Evolutionary conservation across 805 yeast species (phyloP).

Genomic region (Kluyveromyces starmeri): DNA sequence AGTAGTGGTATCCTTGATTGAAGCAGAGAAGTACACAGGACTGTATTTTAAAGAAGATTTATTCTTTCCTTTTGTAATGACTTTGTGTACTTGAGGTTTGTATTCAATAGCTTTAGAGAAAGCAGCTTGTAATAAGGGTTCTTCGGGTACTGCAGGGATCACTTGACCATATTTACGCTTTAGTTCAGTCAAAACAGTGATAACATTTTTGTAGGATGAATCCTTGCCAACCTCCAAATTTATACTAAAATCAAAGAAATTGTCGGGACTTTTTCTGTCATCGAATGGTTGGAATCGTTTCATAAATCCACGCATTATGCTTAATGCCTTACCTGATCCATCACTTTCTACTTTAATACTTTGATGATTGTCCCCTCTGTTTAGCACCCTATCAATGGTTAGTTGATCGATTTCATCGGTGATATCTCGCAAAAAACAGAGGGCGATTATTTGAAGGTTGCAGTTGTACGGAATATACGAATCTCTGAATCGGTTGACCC

Average conservation of each 20-base stretch:
- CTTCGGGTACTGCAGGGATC: constrained; percentile 34
- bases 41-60: constrained; percentile 9
- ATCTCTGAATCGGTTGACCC: constrained; percentile 36
- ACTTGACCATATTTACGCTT: constrained; percentile 37
- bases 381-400: constrained; percentile 50
- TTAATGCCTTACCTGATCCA: constrained; percentile 41
- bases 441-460: constrained; percentile 51
- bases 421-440: constrained; percentile 51
- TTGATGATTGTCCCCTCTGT: constrained; percentile 84
- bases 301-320: constrained; percentile 68
- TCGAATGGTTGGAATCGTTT: constrained; percentile 57
- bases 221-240: constrained; percentile 39
- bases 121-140: constrained; percentile 36
- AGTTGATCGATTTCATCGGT: constrained; percentile 35
- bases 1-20: constrained; percentile 15
- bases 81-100: constrained; percentile 42
- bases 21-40: constrained; percentile 42
- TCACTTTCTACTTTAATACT: constrained; percentile 49
- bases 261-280: constrained; percentile 45
- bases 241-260: constrained; percentile 55
- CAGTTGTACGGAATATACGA: constrained; percentile 35
- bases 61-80: constrained; percentile 15
- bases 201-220: constrained; percentile 45
- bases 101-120: constrained; percentile 45
- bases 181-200: constrained; percentile 33